Percentiles rank a stretch among this genome's conserved stretches.
These are phyloP conservation scores for Kazachstania bromeliacearum DNA, from an alignment of 805 yeast genomes.

Conservation along the genomic window DNA sequence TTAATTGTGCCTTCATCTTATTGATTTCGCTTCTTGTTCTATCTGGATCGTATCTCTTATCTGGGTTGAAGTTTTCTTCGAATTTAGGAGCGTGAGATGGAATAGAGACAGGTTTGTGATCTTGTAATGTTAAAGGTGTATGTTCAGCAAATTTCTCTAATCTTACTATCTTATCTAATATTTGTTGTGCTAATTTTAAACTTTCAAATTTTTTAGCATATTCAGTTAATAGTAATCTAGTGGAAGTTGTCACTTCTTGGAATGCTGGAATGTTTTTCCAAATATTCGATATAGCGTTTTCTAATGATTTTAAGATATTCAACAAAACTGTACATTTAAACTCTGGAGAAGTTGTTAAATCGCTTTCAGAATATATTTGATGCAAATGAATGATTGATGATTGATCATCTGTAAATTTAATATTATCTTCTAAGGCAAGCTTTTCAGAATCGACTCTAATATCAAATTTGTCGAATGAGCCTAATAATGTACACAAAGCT, in stretches of 20 bases:
- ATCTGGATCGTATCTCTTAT: conserved; percentile 81
- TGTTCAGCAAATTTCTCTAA: conserved; percentile 45
- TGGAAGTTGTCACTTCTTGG: conserved; percentile 46
- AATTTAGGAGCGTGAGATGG: conserved; percentile 81
- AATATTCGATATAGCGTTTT: conserved; percentile 26
- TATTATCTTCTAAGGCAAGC: conserved; percentile 11
- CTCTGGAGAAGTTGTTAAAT: conserved; percentile 19
- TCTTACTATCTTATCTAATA: conserved; percentile 39
- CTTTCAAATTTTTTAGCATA: conserved; percentile 31
- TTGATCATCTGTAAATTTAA: conserved; percentile 6
- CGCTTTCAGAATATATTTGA: conserved; percentile 18
- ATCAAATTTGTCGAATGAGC: conserved; percentile 1
- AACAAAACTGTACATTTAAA: conserved; percentile 15
- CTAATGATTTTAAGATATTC: conserved; percentile 27
- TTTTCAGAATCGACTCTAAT: conserved; percentile 18
- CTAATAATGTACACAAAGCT: conserved; percentile 35
- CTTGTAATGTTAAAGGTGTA: conserved; percentile 69
- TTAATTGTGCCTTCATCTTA: conserved; percentile 75
- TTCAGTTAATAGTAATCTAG: conserved; percentile 35
- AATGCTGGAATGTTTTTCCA: conserved; percentile 62
- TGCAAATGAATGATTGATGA: conserved; percentile 14
- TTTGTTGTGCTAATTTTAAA: conserved; percentile 26
- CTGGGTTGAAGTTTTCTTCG: conserved; percentile 94
- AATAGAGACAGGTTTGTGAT: conserved; percentile 76
- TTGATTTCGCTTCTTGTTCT: conserved; percentile 70